Percentiles rank a stretch among this genome's conserved stretches.
These are phyloP conservation scores for Botrytis aclada DNA, from an alignment of 2,329 filamentous ascomycete genomes.

Conservation along the genomic window DNA sequence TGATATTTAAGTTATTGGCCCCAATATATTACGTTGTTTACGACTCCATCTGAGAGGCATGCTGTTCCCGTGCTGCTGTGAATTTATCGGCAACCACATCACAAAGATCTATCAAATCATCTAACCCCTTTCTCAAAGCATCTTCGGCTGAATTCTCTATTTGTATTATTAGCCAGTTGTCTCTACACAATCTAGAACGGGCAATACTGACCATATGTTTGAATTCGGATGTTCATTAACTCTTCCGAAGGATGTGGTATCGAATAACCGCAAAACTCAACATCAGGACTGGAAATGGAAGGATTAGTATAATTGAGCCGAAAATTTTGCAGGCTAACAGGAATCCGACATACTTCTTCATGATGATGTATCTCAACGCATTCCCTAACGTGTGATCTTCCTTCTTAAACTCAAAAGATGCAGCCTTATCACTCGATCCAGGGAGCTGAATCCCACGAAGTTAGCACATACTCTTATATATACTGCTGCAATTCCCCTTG, in stretches of 20 bases:
- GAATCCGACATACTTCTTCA: slow-evolving; percentile 78
- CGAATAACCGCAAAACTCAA: slow-evolving; percentile 97
- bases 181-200: not conserved
- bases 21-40: slow-evolving; percentile 12
- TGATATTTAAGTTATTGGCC: slow-evolving; percentile 7
- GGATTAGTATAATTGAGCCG: slow-evolving; percentile 19
- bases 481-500: not conserved
- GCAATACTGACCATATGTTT: slow-evolving; percentile 77
- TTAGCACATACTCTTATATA: not conserved
- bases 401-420: slow-evolving; percentile 89
- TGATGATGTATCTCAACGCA: slow-evolving; percentile 89
- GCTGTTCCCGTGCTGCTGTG: slow-evolving; percentile 59
- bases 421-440: slow-evolving; percentile 62
- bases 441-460: slow-evolving; percentile 4
- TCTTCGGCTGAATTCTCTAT: slow-evolving; percentile 78
- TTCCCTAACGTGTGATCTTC: slow-evolving; percentile 97
- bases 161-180: slow-evolving; percentile 22
- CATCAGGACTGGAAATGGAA: slow-evolving; percentile 65
- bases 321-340: not conserved
- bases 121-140: slow-evolving; percentile 84
- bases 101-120: slow-evolving; percentile 85
- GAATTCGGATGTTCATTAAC: slow-evolving; percentile 96
- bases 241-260: slow-evolving; percentile 95
- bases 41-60: slow-evolving; percentile 26
- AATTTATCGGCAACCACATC: slow-evolving; percentile 95